A percentile compares a stretch with the other conserved stretches of the same genome.
These are phyloP conservation scores for Astragalus membranaceus DNA, from an alignment of 306 rosid species.

Conservation along the genomic window DNA sequence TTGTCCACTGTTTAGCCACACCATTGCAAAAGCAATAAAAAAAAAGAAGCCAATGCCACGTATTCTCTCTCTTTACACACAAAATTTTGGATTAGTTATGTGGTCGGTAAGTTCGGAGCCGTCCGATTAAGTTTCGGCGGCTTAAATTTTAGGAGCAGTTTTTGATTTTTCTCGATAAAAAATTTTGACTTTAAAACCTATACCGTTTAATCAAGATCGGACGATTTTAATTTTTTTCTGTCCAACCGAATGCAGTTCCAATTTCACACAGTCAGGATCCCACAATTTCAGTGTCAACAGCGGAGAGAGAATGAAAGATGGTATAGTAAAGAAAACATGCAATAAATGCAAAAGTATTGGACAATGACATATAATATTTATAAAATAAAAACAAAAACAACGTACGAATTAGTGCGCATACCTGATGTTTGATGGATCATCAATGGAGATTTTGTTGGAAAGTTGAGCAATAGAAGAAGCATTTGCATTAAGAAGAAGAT, in stretches of 20 bases:
- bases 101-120: too few relatives aligned
- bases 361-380: constrained; percentile 8
- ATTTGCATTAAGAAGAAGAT: constrained; percentile 42
- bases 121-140: too few relatives aligned
- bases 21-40: background rate
- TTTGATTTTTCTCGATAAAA: too few relatives aligned
- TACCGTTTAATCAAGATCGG: too few relatives aligned
- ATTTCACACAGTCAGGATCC: too few relatives aligned
- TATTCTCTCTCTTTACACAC: background rate
- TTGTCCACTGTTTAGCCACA: background rate
- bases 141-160: too few relatives aligned
- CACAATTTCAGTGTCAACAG: too few relatives aligned
- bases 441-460: constrained; percentile 26
- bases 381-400: background rate
- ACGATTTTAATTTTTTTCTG: too few relatives aligned
- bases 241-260: too few relatives aligned
- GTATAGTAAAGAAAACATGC: constrained; percentile 5
- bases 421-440: constrained; percentile 51
- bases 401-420: constrained; percentile 14
- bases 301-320: background rate
- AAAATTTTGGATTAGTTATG: too few relatives aligned
- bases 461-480: constrained; percentile 35
- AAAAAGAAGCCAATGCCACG: background rate
- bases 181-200: too few relatives aligned
- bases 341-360: constrained; percentile 18